Percentiles rank a stretch among this genome's conserved stretches.
Evolutionary conservation across 805 yeast species (phyloP).

Genomic region (Pichia pseudocactophila): DNA sequence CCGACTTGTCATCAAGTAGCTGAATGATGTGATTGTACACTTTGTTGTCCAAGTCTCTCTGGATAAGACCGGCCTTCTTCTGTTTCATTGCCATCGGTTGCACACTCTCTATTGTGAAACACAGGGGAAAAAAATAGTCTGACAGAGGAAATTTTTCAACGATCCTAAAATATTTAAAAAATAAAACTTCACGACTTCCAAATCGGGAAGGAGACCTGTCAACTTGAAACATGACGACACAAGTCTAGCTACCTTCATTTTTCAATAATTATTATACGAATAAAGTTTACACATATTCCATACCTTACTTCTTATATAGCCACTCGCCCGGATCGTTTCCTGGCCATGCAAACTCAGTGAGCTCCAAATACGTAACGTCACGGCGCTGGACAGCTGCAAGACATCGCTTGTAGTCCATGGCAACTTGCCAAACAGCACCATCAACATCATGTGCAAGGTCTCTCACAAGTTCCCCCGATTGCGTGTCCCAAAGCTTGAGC

Average conservation of each 20-base stretch:
- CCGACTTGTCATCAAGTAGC: slow-evolving; percentile 52
- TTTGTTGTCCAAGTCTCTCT: slow-evolving; percentile 42
- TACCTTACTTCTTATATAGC: neutral
- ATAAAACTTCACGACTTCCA: neutral
- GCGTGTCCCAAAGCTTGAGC: slow-evolving; percentile 80
- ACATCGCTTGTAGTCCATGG: slow-evolving; percentile 74
- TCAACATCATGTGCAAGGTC: slow-evolving; percentile 66
- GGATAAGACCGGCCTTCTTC: slow-evolving; percentile 18
- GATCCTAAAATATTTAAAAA: too few species aligned
- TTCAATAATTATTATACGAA: too few species aligned
- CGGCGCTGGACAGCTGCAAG: slow-evolving; percentile 81
- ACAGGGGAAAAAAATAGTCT: too few species aligned
- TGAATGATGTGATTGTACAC: slow-evolving; percentile 46
- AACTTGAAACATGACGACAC: too few species aligned
- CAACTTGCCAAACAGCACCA: slow-evolving; percentile 92
- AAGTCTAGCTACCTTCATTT: too few species aligned
- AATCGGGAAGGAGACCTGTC: neutral
- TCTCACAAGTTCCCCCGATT: slow-evolving; percentile 65
- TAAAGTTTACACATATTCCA: neutral
- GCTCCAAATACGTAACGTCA: slow-evolving; percentile 68
- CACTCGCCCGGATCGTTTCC: neutral
- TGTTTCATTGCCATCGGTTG: slow-evolving; percentile 8
- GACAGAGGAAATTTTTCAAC: too few species aligned
- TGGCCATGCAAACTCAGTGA: slow-evolving; percentile 60
- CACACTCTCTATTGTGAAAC: neutral